These are phyloP conservation scores for Arxiozyma slooffiae DNA, from an alignment of 1,139 yeast genomes.

Conservation along the genomic window DNA sequence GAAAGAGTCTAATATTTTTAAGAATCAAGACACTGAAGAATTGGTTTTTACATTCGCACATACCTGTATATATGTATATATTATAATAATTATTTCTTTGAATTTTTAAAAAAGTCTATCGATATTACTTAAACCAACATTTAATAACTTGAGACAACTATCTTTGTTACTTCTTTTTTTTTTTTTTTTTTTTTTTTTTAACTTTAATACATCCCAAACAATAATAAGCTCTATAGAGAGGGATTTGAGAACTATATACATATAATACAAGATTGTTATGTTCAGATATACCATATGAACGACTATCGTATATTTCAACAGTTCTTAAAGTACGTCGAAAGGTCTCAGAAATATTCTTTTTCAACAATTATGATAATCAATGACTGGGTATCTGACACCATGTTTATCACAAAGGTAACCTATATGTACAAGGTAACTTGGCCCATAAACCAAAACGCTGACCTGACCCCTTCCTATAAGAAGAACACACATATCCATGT, in stretches of 20 bases:
- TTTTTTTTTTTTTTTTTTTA: no score
- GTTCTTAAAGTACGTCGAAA: slow-evolving; percentile 15
- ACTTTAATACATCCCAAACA: slow-evolving; percentile 76
- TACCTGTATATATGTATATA: no score
- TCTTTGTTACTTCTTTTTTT: slow-evolving; percentile 81
- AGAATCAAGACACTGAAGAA: slow-evolving; percentile 17
- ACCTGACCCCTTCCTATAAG: no score
- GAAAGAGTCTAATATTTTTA: slow-evolving; percentile 19
- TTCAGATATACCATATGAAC: slow-evolving; percentile 69
- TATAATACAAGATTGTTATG: slow-evolving; percentile 56
- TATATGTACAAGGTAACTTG: no score
- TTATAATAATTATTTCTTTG: no score
- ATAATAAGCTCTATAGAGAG: slow-evolving; percentile 59
- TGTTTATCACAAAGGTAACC: no score
- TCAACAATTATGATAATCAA: no score
- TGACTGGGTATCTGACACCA: no score
- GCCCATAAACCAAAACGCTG: no score
- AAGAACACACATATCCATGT: no score
- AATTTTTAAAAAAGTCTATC: slow-evolving; percentile 61
- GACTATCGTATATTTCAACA: slow-evolving; percentile 76
- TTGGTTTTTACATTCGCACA: no score
- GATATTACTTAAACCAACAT: slow-evolving; percentile 65
- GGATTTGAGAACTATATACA: slow-evolving; percentile 54
- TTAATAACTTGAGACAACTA: slow-evolving; percentile 83
- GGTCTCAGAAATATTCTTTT: no score